Conservation (phyloP, 371 early-diverging fungal species). For the Mucor saturninus region DNA sequence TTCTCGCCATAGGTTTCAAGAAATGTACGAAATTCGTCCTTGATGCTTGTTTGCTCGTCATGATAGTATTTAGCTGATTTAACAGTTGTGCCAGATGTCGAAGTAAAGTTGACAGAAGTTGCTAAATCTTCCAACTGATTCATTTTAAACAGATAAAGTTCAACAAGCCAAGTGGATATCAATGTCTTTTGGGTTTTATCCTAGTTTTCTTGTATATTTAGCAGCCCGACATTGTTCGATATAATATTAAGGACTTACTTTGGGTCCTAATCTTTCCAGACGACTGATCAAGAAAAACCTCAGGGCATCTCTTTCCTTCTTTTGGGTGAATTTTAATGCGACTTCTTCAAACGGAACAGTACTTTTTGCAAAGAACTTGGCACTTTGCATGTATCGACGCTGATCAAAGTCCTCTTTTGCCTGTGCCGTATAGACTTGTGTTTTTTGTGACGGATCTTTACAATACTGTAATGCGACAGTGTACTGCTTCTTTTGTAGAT, state of each 20-base stretch:
- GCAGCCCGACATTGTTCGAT: neutral
- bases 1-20: constrained; percentile 66
- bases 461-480: constrained; percentile 78
- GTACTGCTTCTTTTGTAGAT: constrained; percentile 75
- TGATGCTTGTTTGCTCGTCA: constrained; percentile 55
- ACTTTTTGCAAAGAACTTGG: constrained; percentile 82
- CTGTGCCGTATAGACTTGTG: constrained; percentile 79
- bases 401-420: constrained; percentile 85
- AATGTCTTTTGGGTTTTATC: constrained; percentile 83
- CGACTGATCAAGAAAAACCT: constrained; percentile 74
- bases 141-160: constrained; percentile 79
- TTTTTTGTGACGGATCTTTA: constrained; percentile 76
- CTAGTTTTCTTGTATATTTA: constrained; percentile 31
- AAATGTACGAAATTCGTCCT: constrained; percentile 75
- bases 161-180: constrained; percentile 88
- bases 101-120: constrained; percentile 47
- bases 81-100: constrained; percentile 10
- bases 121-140: constrained; percentile 72
- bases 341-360: constrained; percentile 87
- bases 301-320: constrained; percentile 65
- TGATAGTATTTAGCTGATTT: constrained; percentile 31
- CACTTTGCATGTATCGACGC: constrained; percentile 75
- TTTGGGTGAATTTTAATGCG: constrained; percentile 79
- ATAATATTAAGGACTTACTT: constrained; percentile 37
- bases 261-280: constrained; percentile 49